phyloP scores from a whole-genome alignment of 1,139 yeast species.

The Yamadazyma pseudoaaseri region DNA sequence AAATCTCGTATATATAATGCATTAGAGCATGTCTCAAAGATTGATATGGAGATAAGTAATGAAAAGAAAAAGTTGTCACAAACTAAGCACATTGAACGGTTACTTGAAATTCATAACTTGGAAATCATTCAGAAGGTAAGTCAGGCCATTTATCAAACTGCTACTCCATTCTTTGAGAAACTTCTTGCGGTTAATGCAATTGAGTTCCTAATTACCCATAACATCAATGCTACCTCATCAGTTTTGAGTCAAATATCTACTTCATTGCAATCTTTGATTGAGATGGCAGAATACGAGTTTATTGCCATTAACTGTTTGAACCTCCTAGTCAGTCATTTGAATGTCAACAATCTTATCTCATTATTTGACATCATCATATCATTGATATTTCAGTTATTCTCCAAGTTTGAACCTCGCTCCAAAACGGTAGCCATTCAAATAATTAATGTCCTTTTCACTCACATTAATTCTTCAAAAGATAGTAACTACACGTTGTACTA shows the following conservation, averaged over 20 bases:
- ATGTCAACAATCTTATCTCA: slow-evolving; percentile 51
- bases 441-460: slow-evolving; percentile 37
- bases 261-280: slow-evolving; percentile 79
- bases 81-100: slow-evolving; percentile 22
- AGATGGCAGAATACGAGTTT: slow-evolving; percentile 56
- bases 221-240: slow-evolving; percentile 62
- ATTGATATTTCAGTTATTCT: slow-evolving; percentile 62
- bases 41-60: slow-evolving; percentile 13
- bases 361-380: slow-evolving; percentile 47
- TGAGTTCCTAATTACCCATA: slow-evolving; percentile 61
- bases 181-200: slow-evolving; percentile 73
- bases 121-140: slow-evolving; percentile 79
- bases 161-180: slow-evolving; percentile 71
- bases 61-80: slow-evolving; percentile 13
- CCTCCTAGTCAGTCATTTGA: slow-evolving; percentile 49
- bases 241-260: slow-evolving; percentile 89
- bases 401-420: slow-evolving; percentile 44
- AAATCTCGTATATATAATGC: slow-evolving; percentile 37
- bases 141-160: slow-evolving; percentile 70
- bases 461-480: slow-evolving; percentile 21
- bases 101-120: slow-evolving; percentile 58
- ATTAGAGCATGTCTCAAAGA: slow-evolving; percentile 37
- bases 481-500: slow-evolving; percentile 46
- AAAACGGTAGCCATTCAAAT: slow-evolving; percentile 47
- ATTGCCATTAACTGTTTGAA: slow-evolving; percentile 71